Percentiles rank a stretch among this genome's conserved stretches.
phyloP scores from a whole-genome alignment of 208 protist species.

The Blastocrithidia nonstop region DNA sequence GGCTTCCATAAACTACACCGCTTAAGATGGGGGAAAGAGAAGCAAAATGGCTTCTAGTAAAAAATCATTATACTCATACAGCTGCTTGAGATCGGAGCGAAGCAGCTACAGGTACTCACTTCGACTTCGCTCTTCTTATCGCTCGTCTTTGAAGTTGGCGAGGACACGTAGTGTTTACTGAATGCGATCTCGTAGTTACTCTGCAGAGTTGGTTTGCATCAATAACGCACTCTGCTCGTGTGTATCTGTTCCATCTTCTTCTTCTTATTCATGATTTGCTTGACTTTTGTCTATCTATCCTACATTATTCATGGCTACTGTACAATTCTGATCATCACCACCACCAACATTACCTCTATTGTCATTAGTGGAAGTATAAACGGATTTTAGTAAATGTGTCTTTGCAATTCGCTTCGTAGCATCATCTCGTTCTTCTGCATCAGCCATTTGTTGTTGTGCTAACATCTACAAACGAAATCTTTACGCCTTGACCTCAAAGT shows the following conservation, averaged over 20 bases:
- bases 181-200: conserved; percentile 81
- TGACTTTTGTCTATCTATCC: no score
- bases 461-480: conserved; percentile 54
- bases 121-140: conserved; percentile 69
- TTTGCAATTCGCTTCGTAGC: conserved; percentile 32
- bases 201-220: conserved; percentile 40
- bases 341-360: no score
- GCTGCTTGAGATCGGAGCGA: conserved; percentile 73
- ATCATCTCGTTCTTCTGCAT: conserved; percentile 45
- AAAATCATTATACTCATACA: conserved; percentile 94
- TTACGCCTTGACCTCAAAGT: conserved; percentile 75
- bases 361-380: no score
- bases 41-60: conserved; percentile 89
- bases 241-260: not conserved
- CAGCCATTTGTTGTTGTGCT: conserved; percentile 34
- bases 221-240: conserved; percentile 25
- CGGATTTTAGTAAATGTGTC: no score
- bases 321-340: not conserved
- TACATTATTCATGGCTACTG: not conserved
- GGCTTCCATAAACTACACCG: conserved; percentile 94
- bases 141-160: conserved; percentile 80
- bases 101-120: conserved; percentile 90
- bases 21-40: conserved; percentile 88
- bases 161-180: conserved; percentile 87
- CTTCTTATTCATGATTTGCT: no score